These are phyloP conservation scores for Pisolithus tinctorius DNA, from an alignment of 768 basidiomycete genomes.

Conservation along the genomic window DNA sequence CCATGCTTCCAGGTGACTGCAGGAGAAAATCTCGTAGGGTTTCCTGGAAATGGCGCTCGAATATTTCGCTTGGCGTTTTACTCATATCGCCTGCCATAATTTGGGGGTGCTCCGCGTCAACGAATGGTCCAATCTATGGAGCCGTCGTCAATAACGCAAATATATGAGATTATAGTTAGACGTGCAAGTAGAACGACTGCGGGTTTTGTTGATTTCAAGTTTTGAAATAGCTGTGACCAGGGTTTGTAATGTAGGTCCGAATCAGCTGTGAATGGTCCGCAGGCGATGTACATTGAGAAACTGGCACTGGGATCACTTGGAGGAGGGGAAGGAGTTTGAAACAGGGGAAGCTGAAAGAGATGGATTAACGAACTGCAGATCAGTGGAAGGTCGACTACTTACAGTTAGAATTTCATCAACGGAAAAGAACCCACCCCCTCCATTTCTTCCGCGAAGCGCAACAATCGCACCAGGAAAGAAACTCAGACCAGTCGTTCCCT, in stretches of 20 bases:
- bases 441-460: constrained; percentile 83
- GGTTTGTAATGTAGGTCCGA: constrained; percentile 70
- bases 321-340: constrained; percentile 39
- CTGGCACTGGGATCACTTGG: constrained; percentile 31
- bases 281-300: constrained; percentile 65
- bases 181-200: constrained; percentile 72
- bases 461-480: constrained; percentile 88
- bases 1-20: constrained; percentile 57
- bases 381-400: neutral
- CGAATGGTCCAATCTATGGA: constrained; percentile 81
- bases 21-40: constrained; percentile 53
- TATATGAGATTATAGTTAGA: neutral
- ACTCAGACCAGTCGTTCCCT: constrained; percentile 59
- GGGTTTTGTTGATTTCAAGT: constrained; percentile 60
- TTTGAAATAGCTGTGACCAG: constrained; percentile 56
- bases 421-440: constrained; percentile 81
- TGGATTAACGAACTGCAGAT: neutral
- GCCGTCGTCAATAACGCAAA: neutral
- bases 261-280: constrained; percentile 84
- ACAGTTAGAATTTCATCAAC: constrained; percentile 81
- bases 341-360: constrained; percentile 54
- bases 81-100: constrained; percentile 74
- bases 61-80: constrained; percentile 56
- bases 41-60: constrained; percentile 54
- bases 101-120: constrained; percentile 69